These are phyloP conservation scores for Starmerella sp. DNA, from an alignment of 805 yeast genomes.

Conservation along the genomic window DNA sequence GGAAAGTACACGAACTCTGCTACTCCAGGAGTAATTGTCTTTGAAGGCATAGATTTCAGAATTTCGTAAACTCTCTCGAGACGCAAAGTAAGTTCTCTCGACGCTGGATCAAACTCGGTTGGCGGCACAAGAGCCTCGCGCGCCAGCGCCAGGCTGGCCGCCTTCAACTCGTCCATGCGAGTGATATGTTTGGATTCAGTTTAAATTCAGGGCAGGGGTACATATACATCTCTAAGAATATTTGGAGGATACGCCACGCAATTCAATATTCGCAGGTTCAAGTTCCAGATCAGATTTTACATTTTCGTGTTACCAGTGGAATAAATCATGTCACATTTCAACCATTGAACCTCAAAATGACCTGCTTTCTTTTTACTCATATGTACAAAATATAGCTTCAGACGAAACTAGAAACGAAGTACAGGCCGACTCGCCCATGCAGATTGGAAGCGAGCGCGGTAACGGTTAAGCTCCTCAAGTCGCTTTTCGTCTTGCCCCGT, in stretches of 20 bases:
- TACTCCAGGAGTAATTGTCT: conserved; percentile 20
- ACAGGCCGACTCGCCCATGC: conserved; percentile 16
- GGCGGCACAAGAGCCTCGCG: conserved; percentile 19
- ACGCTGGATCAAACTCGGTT: conserved; percentile 6
- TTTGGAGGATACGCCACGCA: background rate
- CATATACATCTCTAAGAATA: background rate
- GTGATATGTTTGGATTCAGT: background rate
- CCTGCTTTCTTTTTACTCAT: background rate
- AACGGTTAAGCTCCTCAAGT: conserved; percentile 22
- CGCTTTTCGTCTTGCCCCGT: conserved; percentile 24
- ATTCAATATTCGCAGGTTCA: too few relatives aligned
- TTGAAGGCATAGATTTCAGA: background rate
- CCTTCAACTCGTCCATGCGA: conserved; percentile 15
- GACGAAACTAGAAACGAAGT: conserved; percentile 8
- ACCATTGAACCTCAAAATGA: too few relatives aligned
- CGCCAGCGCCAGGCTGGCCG: conserved; percentile 16
- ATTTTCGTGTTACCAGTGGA: background rate
- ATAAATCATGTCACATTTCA: too few relatives aligned
- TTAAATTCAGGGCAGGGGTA: background rate
- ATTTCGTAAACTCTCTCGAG: conserved; percentile 2
- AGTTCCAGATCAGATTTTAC: too few relatives aligned
- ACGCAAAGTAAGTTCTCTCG: background rate
- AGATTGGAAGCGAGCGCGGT: conserved; percentile 19
- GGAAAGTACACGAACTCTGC: conserved; percentile 60
- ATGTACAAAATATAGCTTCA: background rate